Conservation (phyloP, 2,329 filamentous ascomycete genomes). For the Chrysoporthe cubensis region DNA sequence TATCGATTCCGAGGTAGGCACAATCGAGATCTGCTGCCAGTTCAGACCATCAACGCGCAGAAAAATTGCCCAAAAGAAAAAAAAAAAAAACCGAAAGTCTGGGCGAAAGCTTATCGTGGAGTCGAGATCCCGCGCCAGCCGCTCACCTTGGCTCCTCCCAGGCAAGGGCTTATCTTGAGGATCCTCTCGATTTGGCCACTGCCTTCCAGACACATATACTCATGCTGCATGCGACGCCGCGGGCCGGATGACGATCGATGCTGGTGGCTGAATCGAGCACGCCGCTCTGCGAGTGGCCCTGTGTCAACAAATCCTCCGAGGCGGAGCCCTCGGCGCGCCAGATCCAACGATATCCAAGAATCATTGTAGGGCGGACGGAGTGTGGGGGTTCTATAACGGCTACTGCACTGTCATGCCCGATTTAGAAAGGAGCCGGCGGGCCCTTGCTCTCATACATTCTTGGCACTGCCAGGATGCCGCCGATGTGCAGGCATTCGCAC, state of each 20-base stretch:
- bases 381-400: conserved; percentile 3
- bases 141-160: not conserved
- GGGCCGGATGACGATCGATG: not conserved
- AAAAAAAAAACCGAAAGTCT: not conserved
- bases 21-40: not conserved
- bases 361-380: conserved; percentile 6
- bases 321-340: not conserved
- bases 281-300: not conserved
- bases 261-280: not conserved
- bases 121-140: not conserved
- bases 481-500: not conserved
- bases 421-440: not conserved
- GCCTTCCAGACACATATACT: not conserved
- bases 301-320: conserved; percentile 6
- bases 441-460: conserved; percentile 4
- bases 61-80: not conserved
- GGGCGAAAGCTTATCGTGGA: not conserved
- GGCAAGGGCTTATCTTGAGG: not conserved
- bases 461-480: conserved; percentile 4
- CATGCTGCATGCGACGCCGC: not conserved
- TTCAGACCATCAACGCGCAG: not conserved
- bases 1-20: not conserved
- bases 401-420: not conserved
- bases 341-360: conserved; percentile 4
- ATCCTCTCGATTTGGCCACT: not conserved